These are phyloP conservation scores for Wickerhamomyces chaumierensis DNA, from an alignment of 805 yeast genomes.

Conservation along the genomic window DNA sequence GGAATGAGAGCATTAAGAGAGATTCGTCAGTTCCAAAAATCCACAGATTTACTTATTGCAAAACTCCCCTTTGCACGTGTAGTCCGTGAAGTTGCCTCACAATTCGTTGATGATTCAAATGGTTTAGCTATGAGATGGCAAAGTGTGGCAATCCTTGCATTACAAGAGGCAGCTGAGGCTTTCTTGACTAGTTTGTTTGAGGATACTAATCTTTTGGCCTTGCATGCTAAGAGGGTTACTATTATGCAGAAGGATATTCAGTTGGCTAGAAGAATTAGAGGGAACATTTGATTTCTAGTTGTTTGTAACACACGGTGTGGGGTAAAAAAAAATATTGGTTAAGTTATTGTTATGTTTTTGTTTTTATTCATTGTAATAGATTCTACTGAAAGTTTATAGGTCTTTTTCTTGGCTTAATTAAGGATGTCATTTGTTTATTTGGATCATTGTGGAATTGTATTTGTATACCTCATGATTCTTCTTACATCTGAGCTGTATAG, in stretches of 20 bases:
- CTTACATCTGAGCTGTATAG: too few relatives aligned
- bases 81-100: conserved; percentile 62
- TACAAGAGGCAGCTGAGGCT: conserved; percentile 78
- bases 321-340: too few relatives aligned
- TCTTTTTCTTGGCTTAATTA: too few relatives aligned
- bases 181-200: conserved; percentile 62
- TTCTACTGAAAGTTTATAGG: too few relatives aligned
- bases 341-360: too few relatives aligned
- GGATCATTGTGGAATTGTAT: too few relatives aligned
- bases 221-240: conserved; percentile 76
- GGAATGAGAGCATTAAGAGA: conserved; percentile 61
- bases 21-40: conserved; percentile 54
- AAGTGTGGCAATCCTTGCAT: conserved; percentile 61
- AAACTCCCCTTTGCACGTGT: conserved; percentile 71
- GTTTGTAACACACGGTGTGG: too few relatives aligned
- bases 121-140: conserved; percentile 67
- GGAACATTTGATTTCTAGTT: conserved; percentile 24
- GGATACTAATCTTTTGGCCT: conserved; percentile 67
- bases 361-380: too few relatives aligned
- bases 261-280: conserved; percentile 67
- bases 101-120: conserved; percentile 33
- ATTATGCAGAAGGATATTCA: conserved; percentile 79
- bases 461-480: too few relatives aligned
- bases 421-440: too few relatives aligned
- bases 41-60: conserved; percentile 55